Base-by-base conservation (phyloP, 495 filamentous ascomycete genomes). In the Hyaloscypha bicolor region DNA sequence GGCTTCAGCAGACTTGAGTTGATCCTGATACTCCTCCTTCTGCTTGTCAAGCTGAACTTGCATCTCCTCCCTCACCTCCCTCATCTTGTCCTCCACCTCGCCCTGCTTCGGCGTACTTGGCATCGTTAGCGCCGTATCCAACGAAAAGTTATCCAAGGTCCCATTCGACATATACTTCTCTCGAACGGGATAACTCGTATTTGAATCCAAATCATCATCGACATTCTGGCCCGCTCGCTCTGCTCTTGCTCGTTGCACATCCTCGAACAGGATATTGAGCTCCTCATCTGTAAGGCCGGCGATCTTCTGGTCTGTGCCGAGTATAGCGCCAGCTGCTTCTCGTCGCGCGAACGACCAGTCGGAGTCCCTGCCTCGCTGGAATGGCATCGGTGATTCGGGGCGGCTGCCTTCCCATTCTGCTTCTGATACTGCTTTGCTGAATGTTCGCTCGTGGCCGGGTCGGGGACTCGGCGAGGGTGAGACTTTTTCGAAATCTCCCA, bases 161-260 rank as follows among this genome's bases (percentile, higher is more conserved):
- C 93, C 93, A 74, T 91, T 95, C 4, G 93, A 97, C 83, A 96
- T 89, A 76, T 98, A 97, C 73, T 99, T 99, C 67, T 99, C 95
- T 55, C 95, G 85, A 33, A 94, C 82, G 5, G 92, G 90, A 76
- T 93, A 96, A 9, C 93, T 97, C 35, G 90, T 90, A 29, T 92
- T 86, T 0, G 94, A 97, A 71, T 97, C 95, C 62, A 88, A 85
- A 75, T 97, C 95, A 61, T 97, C 92, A 57, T 97, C 93, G 42
- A 86, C 84, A 32, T 95, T 92, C 14, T 89, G 81, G 3, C 63
- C 70, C 48, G 83, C 83, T 48, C 95, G 88, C 56, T 89, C 91
- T 9, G 92, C 94, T 73, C 93, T 85, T 2, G 91, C 92, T 60
- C 90, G 87, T 75, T 97, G 94, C 64, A 98, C 92, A 76, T 98